Evolutionary conservation across 2,329 filamentous ascomycete genomes (phyloP), one percentile per base, ranked within the genome.

Genomic region (Cordyceps cateniannulata): DNA sequence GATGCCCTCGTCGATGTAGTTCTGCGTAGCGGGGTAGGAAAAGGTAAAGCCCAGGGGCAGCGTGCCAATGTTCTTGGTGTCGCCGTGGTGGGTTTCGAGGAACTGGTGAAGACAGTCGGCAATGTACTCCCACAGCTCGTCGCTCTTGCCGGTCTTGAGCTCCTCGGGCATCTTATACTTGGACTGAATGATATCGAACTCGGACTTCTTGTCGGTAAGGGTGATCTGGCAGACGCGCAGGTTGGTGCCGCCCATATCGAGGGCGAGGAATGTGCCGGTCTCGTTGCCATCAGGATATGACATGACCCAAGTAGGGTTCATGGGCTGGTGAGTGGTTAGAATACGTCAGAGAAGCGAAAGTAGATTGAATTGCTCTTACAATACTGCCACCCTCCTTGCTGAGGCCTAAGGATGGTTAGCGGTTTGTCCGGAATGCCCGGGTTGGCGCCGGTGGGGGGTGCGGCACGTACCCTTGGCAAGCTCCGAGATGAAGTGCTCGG

Each of bases 281-380:
- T 97, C 93, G 66, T 93, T 76, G 65, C 93, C 93, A 71, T 88
- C 89, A 24, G 93, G 93, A 74, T 91, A 91, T 51, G 85, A 85
- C 86, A 96, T 92, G 65, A 96, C 92, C 93, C 93, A 97, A 60
- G 93, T 96, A 62, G 93, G 90, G 77, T 97, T 97, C 93, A 98
- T 97, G 63, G 93, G 93, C 91, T 96, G 52, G 7, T 32, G 6
- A 22, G 10, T n/a, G 12, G 49, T 72, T 63, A 70, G 71, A 62
- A 58, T 8, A 18, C 18, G 20, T 51, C 5, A 7, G 8, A 12
- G n/a, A 24, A 18, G n/a, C 22, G 54, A n/a, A 22, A 5, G 20
- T 5, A n/a, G 16, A 40, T 22, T 3, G 22, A 22, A 38, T 27
- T 12, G 9, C 22, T 81, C 90, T 81, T 75, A 96, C 91, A 75